Conservation (phyloP, 2,329 filamentous ascomycete species). For the Aureobasidium sp. region DNA sequence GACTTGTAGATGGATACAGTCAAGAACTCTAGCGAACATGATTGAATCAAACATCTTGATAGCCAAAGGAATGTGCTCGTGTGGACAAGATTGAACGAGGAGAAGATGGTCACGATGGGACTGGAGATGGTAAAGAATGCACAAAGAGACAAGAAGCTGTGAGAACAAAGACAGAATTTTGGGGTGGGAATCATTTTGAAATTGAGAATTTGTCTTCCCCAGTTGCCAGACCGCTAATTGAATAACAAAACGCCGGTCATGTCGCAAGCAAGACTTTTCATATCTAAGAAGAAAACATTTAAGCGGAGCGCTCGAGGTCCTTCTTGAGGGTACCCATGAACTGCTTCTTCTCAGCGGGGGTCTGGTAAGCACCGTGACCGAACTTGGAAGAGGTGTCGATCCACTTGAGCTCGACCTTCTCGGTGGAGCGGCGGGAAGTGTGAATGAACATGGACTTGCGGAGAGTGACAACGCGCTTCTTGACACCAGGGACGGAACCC, state of each 20-base stretch:
- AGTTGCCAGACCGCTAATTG: constrained; percentile 4
- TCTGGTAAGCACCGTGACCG: constrained; percentile 99
- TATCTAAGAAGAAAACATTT: background rate
- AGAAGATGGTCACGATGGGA: background rate
- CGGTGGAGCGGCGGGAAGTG: constrained; percentile 88
- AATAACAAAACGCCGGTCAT: constrained; percentile 6
- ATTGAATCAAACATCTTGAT: no score
- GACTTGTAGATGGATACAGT: no score
- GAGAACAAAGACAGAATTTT: background rate
- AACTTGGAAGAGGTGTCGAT: constrained; percentile 99
- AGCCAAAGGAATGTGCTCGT: no score
- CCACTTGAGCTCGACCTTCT: constrained; percentile 99
- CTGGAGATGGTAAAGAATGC: background rate
- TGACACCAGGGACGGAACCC: constrained; percentile 93
- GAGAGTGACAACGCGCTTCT: constrained; percentile 99
- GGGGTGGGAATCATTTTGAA: constrained; percentile 12
- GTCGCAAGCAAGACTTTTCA: constrained; percentile 8
- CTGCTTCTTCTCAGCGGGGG: constrained; percentile 92
- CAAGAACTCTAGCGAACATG: no score
- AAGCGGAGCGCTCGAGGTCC: constrained; percentile 51
- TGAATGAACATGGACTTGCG: constrained; percentile 98
- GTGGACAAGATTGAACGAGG: no score
- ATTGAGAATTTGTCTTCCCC: constrained; percentile 6
- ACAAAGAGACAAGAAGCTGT: background rate
- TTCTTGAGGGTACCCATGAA: constrained; percentile 99